Conservation (phyloP, 805 yeast genomes). For the Barnettozyma sp. region DNA sequence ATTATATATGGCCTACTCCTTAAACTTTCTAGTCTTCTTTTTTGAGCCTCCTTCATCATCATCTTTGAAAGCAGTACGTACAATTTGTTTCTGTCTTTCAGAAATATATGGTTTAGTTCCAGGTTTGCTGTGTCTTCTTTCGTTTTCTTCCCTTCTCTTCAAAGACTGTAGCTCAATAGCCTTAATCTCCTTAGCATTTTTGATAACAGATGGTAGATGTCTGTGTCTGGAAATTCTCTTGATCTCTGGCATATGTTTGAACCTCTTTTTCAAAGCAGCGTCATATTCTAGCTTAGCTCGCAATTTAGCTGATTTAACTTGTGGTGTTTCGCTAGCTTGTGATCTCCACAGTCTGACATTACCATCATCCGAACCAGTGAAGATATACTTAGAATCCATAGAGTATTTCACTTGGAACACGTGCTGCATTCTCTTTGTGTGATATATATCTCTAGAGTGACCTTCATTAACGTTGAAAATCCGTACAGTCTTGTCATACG, state of each 20-base stretch:
- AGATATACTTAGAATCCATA: conserved; percentile 81
- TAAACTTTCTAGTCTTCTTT: conserved; percentile 6
- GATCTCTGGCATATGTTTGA: conserved; percentile 94
- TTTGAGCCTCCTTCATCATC: conserved; percentile 28
- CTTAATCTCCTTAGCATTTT: conserved; percentile 86
- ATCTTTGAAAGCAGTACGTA: conserved; percentile 68
- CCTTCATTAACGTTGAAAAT: conserved; percentile 73
- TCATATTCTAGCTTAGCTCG: conserved; percentile 84
- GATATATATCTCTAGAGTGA: conserved; percentile 91
- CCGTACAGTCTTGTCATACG: conserved; percentile 89
- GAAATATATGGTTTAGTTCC: conserved; percentile 50
- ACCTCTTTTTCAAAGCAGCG: conserved; percentile 84
- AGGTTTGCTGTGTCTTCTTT: conserved; percentile 68
- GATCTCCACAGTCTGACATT: conserved; percentile 93
- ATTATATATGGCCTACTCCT: background rate
- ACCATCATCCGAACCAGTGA: conserved; percentile 94
- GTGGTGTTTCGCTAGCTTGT: conserved; percentile 75
- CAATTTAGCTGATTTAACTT: conserved; percentile 72
- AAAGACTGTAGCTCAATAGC: conserved; percentile 61
- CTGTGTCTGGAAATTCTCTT: conserved; percentile 85
- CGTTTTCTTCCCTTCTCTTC: conserved; percentile 77
- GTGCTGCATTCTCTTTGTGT: conserved; percentile 96
- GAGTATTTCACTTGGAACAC: conserved; percentile 78
- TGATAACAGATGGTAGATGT: conserved; percentile 80
- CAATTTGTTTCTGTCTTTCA: conserved; percentile 83